Conservation (phyloP, 179 eudicot genomes). For the Camellia oleifera region DNA sequence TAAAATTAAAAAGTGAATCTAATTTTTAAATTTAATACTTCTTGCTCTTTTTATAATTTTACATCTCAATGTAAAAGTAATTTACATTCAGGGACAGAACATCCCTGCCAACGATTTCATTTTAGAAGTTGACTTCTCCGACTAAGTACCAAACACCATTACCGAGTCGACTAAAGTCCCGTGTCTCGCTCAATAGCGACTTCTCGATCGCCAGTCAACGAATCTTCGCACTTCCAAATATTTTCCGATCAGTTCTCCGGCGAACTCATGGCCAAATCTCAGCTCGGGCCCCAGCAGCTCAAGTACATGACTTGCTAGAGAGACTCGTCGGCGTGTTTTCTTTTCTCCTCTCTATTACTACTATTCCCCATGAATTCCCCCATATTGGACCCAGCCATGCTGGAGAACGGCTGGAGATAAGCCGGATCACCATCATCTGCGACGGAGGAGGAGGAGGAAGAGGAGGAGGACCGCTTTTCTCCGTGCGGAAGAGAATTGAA, state of each 20-base stretch:
- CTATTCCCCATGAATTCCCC: constrained; percentile 11
- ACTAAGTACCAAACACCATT: neutral
- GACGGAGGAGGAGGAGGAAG: neutral
- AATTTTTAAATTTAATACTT: too few relatives aligned
- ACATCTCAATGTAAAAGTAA: neutral
- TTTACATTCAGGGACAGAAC: neutral
- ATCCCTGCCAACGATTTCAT: neutral
- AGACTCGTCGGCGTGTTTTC: constrained; percentile 42
- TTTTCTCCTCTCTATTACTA: constrained; percentile 19
- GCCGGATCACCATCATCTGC: constrained; percentile 16
- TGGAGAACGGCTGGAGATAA: constrained; percentile 30
- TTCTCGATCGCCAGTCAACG: neutral
- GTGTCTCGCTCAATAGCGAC: neutral
- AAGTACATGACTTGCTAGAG: constrained; percentile 56
- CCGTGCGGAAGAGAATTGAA: constrained; percentile 30
- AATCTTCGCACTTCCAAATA: neutral
- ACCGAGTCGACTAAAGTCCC: neutral
- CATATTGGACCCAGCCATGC: constrained; percentile 23
- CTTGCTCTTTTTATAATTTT: neutral
- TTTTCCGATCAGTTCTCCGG: neutral
- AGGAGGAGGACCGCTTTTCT: constrained; percentile 18
- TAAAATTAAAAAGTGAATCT: too few relatives aligned
- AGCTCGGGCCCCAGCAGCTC: constrained; percentile 65
- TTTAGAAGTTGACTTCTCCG: neutral
- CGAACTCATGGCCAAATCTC: neutral